Conservation (phyloP, 495 filamentous ascomycete species). For the Wilcoxina mikolae region DNA sequence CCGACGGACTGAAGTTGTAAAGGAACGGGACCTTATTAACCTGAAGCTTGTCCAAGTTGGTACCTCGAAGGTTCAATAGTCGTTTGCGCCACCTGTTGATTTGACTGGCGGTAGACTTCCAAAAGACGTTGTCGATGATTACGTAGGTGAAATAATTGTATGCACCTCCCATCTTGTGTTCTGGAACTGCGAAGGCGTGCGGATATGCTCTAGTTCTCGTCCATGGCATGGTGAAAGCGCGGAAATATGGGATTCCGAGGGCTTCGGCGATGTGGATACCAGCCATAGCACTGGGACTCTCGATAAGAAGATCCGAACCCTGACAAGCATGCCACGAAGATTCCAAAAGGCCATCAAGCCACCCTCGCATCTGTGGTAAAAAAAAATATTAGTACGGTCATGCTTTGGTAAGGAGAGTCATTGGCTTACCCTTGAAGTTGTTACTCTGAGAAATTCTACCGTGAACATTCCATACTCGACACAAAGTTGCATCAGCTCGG, state of each 20-base stretch:
- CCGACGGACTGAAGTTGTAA: slow-evolving; percentile 89
- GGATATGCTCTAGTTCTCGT: slow-evolving; percentile 89
- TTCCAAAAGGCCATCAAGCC: slow-evolving; percentile 75
- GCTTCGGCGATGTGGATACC: slow-evolving; percentile 98
- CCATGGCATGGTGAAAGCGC: slow-evolving; percentile 98
- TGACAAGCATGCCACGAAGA: slow-evolving; percentile 81
- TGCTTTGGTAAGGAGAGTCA: not conserved
- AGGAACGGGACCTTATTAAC: slow-evolving; percentile 92
- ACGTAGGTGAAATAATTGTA: slow-evolving; percentile 95
- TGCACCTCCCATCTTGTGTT: slow-evolving; percentile 80
- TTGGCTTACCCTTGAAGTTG: slow-evolving; percentile 47
- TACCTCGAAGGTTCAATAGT: slow-evolving; percentile 60
- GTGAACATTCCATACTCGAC: slow-evolving; percentile 98
- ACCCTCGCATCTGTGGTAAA: slow-evolving; percentile 54
- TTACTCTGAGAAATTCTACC: slow-evolving; percentile 73
- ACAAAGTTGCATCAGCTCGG: slow-evolving; percentile 87
- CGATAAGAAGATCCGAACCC: slow-evolving; percentile 77
- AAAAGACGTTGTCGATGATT: slow-evolving; percentile 94
- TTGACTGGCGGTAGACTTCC: slow-evolving; percentile 81
- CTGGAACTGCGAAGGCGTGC: slow-evolving; percentile 91
- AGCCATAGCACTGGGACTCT: slow-evolving; percentile 93
- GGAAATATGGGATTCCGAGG: slow-evolving; percentile 84
- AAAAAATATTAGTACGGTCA: not conserved
- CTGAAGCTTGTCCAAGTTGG: slow-evolving; percentile 79
- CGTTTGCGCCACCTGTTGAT: slow-evolving; percentile 86